Evolutionary conservation across 257 asterid genomes (phyloP), one percentile per base, ranked within the genome.

Genomic region (Buddleja alternifolia): DNA sequence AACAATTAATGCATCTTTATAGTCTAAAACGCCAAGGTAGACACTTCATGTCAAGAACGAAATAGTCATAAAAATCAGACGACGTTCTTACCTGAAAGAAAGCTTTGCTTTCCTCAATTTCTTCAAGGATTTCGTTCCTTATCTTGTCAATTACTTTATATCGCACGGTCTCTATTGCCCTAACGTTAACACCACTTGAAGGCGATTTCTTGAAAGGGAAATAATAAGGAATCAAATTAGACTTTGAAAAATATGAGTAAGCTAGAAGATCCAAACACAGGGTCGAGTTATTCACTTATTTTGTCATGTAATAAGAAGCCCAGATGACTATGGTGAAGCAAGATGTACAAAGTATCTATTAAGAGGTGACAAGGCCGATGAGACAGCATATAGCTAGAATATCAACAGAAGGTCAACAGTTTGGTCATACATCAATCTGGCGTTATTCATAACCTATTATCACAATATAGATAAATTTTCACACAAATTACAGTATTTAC

Each of bases 71-170:
- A 67, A 34, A 63, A 60, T 73, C 42, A 47, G 15, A 55, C 64
- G 56, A 15, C 63, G 46, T 62, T 29, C 74, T 74, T 66, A 88
- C 98, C 95, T 93, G 97, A 80, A 93, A 93, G 83, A 93, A 90
- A 71, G 97, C 94, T 82, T 69, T 85, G 87, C 97, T 90, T 77
- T 93, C 98, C 81, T 93, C 98, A 76, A 93, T 85, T 81, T 93
- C 98, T 90, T 93, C 98, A 47, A 93, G 85, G 74, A 86, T 83
- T 81, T 88, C 93, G 58, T 85, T 70, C 69, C 70, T 93, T 73
- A 65, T 81, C 79, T 75, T 69, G 83, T 90, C 90, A 60, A 88
- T 83, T 58, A 93, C 98, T 84, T 80, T 85, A 81, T 83, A 93
- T 29, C 89, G 84, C 78, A 76, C 89, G 44, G 84, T 66, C 74